Conservation (phyloP, 2,329 filamentous ascomycete genomes). For the Sclerotinia trifoliorum region DNA sequence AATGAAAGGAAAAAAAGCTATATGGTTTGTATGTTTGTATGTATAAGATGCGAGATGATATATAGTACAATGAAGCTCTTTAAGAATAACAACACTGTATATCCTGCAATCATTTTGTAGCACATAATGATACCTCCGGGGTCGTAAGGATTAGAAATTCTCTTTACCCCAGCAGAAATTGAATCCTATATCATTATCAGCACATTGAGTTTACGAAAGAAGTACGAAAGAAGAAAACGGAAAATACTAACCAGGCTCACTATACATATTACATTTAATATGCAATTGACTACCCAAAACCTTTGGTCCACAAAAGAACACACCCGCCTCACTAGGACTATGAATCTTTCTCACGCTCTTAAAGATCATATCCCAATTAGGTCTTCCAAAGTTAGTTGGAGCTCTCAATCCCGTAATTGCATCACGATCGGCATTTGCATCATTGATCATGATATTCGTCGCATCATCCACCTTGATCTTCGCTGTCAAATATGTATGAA, state of each 20-base stretch:
- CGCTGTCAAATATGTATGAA: constrained; percentile 83
- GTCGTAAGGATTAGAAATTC: constrained; percentile 46
- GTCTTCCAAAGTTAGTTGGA: constrained; percentile 81
- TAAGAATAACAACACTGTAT: background rate
- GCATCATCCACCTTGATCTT: constrained; percentile 84
- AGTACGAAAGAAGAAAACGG: background rate
- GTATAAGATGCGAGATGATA: background rate
- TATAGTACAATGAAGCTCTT: background rate
- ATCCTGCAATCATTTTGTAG: background rate
- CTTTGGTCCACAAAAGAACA: constrained; percentile 86
- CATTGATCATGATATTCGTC: constrained; percentile 91
- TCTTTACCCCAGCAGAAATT: constrained; percentile 48
- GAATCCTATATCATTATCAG: constrained; percentile 34
- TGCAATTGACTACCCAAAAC: constrained; percentile 73
- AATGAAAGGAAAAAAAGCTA: background rate
- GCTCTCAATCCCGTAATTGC: constrained; percentile 79
- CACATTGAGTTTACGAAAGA: background rate
- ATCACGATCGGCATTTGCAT: constrained; percentile 79
- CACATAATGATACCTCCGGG: background rate
- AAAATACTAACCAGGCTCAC: constrained; percentile 68
- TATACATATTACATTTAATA: constrained; percentile 85
- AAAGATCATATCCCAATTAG: constrained; percentile 91
- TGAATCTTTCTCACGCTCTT: constrained; percentile 78
- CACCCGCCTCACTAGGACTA: constrained; percentile 68
- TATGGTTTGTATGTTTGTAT: background rate